Conservation (phyloP, 305 asterid species). For the Striga hermonthica region DNA sequence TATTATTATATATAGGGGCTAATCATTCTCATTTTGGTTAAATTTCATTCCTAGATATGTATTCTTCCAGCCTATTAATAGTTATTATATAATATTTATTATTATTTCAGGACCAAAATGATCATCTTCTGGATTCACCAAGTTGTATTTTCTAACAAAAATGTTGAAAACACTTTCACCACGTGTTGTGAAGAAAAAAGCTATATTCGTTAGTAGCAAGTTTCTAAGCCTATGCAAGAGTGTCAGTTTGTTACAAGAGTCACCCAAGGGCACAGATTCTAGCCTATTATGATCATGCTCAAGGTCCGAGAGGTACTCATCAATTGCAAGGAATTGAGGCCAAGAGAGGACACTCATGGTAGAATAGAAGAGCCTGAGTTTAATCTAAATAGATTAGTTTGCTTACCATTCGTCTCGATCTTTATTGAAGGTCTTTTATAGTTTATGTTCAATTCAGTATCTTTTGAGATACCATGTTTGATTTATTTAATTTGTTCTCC, state of each 20-base stretch:
- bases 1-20: conserved; percentile 13
- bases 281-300: conserved; percentile 48
- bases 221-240: conserved; percentile 67
- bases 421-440: conserved; percentile 60
- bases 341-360: conserved; percentile 42
- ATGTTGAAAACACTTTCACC: conserved; percentile 56
- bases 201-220: conserved; percentile 60
- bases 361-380: conserved; percentile 56
- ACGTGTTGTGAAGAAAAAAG: conserved; percentile 41
- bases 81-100: conserved; percentile 20
- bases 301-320: conserved; percentile 70
- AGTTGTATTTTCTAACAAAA: conserved; percentile 58
- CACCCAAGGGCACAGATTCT: conserved; percentile 57
- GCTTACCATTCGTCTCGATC: conserved; percentile 56
- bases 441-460: neutral
- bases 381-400: conserved; percentile 74
- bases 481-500: conserved; percentile 23
- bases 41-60: conserved; percentile 11
- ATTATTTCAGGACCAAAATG: conserved; percentile 63
- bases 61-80: conserved; percentile 3
- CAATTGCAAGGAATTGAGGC: conserved; percentile 67
- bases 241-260: conserved; percentile 52
- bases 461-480: neutral
- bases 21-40: conserved; percentile 21
- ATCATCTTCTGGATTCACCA: conserved; percentile 58